phyloP scores from a whole-genome alignment of 2,329 filamentous ascomycete genomes.

The Aspergillus aculeatus region DNA sequence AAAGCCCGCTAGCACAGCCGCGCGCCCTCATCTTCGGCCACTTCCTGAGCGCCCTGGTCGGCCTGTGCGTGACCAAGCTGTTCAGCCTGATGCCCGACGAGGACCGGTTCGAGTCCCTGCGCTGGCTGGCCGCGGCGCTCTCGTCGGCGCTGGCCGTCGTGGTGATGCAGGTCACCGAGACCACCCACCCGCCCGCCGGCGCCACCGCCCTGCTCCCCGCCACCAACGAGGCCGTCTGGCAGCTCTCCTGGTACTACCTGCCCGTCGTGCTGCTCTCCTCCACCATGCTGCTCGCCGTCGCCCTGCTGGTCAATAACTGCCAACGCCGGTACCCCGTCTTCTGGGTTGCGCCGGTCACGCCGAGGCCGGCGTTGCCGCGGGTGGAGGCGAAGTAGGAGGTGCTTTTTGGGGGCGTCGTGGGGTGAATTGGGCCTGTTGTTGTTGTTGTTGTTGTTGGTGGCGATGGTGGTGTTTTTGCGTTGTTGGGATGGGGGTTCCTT shows the following conservation, averaged over 20 bases:
- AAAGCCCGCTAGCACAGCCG: constrained; percentile 34
- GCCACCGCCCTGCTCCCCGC: constrained; percentile 35
- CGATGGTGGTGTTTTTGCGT: no score
- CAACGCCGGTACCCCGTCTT: constrained; percentile 33
- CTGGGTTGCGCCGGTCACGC: constrained; percentile 17
- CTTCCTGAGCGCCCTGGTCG: constrained; percentile 33
- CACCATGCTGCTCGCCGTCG: constrained; percentile 26
- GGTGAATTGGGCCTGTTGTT: no score
- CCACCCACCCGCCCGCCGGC: constrained; percentile 35
- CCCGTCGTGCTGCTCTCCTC: constrained; percentile 33
- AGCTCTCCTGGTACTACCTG: constrained; percentile 34
- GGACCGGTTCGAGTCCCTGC: constrained; percentile 29
- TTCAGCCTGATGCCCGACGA: constrained; percentile 33
- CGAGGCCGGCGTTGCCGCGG: not conserved
- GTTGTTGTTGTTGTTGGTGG: no score
- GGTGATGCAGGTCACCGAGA: constrained; percentile 35
- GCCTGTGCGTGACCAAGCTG: constrained; percentile 32
- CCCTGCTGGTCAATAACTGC: constrained; percentile 34
- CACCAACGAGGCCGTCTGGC: constrained; percentile 27
- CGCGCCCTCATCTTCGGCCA: constrained; percentile 35
- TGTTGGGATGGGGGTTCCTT: no score
- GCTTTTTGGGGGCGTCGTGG: no score
- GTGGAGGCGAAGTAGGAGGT: not conserved
- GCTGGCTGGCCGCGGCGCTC: constrained; percentile 27
- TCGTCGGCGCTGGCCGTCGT: constrained; percentile 28